A percentile compares a stretch with the other conserved stretches of the same genome.
phyloP scores from a whole-genome alignment of 2,329 filamentous ascomycete species.

The Emmonsia crescens region DNA sequence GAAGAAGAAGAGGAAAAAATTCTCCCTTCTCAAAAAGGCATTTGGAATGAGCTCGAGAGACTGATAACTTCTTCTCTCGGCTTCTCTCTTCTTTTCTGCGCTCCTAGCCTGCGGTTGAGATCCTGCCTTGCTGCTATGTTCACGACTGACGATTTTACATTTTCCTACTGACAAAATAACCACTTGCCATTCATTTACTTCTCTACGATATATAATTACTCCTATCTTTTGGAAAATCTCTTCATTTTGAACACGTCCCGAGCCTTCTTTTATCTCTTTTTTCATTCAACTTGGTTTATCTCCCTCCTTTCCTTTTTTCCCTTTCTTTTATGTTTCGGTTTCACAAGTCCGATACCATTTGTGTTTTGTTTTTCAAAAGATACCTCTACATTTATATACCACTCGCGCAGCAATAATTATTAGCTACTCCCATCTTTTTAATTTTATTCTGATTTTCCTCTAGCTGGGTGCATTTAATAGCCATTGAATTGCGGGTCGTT shows the following conservation, averaged over 20 bases:
- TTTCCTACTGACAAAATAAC: not conserved
- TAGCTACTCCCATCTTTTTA: not conserved
- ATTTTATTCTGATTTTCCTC: not conserved
- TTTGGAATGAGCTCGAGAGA: constrained; percentile 28
- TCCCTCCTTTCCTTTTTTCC: not conserved
- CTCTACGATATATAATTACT: not conserved
- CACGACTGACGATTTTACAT: not conserved
- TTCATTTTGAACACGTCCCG: not conserved
- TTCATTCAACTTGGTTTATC: not conserved
- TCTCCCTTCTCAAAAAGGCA: constrained; percentile 34
- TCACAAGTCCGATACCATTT: not conserved
- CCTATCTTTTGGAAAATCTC: not conserved
- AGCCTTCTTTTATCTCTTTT: not conserved
- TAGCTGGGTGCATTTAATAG: not conserved
- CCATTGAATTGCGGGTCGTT: not conserved
- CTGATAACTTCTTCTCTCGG: not conserved
- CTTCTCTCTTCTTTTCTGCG: not conserved
- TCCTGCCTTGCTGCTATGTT: not conserved
- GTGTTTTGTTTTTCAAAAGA: not conserved
- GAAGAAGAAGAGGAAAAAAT: constrained; percentile 37
- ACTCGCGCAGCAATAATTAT: not conserved
- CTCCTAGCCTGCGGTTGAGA: not conserved
- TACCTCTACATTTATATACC: not conserved
- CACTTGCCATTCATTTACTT: not conserved
- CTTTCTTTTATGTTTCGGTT: not conserved